Percentiles rank a stretch among this genome's conserved stretches.
Evolutionary conservation across 257 asterid species (phyloP).

Genomic region (Solanum megistacrolobum): DNA sequence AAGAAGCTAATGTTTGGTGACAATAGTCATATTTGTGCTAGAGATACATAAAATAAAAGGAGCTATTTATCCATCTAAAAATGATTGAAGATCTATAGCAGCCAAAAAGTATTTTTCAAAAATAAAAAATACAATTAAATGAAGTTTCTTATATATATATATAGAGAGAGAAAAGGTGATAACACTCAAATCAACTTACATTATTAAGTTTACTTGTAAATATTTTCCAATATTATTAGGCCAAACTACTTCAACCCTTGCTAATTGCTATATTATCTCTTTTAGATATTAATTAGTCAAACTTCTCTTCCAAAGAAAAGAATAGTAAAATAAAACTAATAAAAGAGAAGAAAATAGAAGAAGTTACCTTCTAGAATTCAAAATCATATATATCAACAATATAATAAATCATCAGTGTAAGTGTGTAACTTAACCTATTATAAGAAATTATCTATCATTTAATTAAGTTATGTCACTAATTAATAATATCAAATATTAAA

Average conservation of each 20-base stretch:
- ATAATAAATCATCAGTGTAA: neutral
- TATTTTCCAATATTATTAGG: neutral
- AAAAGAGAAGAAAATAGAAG: neutral
- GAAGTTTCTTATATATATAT: neutral
- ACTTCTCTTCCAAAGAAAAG: neutral
- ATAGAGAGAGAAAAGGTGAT: neutral
- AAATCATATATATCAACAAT: neutral
- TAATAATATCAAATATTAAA: neutral
- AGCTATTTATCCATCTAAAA: neutral
- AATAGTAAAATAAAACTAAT: neutral
- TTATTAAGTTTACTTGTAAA: neutral
- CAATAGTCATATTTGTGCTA: neutral
- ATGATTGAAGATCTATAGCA: neutral
- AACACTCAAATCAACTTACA: neutral
- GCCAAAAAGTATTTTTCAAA: neutral
- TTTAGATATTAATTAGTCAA: neutral
- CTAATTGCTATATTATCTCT: neutral
- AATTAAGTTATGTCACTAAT: neutral
- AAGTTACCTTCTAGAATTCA: neutral
- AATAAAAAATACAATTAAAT: neutral
- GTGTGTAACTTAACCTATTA: neutral
- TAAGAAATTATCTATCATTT: neutral
- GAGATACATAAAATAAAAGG: neutral
- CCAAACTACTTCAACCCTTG: neutral
- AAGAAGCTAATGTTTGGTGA: neutral